Base-by-base conservation (phyloP, 2,329 filamentous ascomycete genomes). In the Podosphaera fusca region DNA sequence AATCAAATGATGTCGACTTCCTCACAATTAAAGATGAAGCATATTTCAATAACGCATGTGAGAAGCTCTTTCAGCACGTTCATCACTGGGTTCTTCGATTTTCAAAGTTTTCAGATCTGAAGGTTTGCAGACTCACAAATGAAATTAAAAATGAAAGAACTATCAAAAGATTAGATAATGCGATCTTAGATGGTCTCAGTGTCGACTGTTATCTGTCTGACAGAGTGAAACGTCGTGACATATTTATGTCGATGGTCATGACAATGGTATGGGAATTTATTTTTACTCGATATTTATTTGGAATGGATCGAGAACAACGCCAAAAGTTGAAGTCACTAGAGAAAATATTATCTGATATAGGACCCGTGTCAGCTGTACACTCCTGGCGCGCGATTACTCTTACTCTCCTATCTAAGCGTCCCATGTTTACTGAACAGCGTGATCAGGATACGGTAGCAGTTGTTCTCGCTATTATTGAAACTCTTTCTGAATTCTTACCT, bases 261-360 rank as follows among this genome's bases (percentile, higher is more conserved):
- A 92, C 85, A 60, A 95, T 98, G 88, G 82, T 98, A 55, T 98
- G 89, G 89, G 92, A 98, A 70, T 95, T 94, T 67, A 83, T 98
- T 67, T 98, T 98, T 68, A 95, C 90, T 7, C 82, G 92, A 61
- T 98, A 98, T 69, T 81, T 98, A 33, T 98, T 98, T 68, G 92
- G 92, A 64, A 95, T 98, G 87, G 92, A 98, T 68, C 80, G 89
- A 64, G 92, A 96, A 70, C 92, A 98, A 71, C 81, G 92, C 64
- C 89, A 96, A 70, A 96, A 96, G 71, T 82, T 98, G 69, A 96
- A 98, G 73, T 82, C 85, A 38, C 78, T 98, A 7, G 94, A 98
- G 72, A 95, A 95, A 74, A 82, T 85, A 45, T 77, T 98, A 35
- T 78, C 79, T 29, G 92, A 98, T 67, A 85, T 95, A 64, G 92